Evolutionary conservation across 2,329 filamentous ascomycete genomes (phyloP).

Genomic region (Akanthomyces muscarius): DNA sequence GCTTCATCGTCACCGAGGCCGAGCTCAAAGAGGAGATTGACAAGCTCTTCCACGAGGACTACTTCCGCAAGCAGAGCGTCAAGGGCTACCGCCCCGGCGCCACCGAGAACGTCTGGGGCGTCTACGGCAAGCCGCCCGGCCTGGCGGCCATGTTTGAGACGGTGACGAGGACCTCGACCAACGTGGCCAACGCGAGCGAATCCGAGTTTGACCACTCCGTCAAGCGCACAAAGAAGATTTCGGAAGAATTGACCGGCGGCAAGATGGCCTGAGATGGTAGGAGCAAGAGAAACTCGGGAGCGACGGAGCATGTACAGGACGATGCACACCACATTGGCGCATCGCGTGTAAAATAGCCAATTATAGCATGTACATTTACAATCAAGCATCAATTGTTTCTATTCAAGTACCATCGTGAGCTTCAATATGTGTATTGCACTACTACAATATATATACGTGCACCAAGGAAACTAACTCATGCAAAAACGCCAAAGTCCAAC

Average conservation of each 20-base stretch:
- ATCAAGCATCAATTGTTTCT: not conserved
- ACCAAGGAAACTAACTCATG: not conserved
- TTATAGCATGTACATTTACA: constrained; percentile 16
- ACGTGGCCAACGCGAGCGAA: constrained; percentile 34
- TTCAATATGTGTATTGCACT: not conserved
- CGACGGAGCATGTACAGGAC: constrained; percentile 9
- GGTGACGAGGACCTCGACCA: constrained; percentile 32
- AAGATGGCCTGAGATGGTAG: constrained; percentile 43
- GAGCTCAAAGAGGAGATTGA: constrained; percentile 74
- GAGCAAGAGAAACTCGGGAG: not conserved
- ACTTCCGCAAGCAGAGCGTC: constrained; percentile 41
- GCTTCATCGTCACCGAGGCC: constrained; percentile 79
- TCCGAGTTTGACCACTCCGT: constrained; percentile 43
- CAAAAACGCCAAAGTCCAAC: constrained; percentile 8
- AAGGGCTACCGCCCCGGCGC: constrained; percentile 29
- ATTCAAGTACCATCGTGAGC: not conserved
- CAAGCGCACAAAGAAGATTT: constrained; percentile 51
- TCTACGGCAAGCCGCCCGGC: constrained; percentile 42
- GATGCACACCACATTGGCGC: not conserved
- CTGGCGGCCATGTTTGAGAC: constrained; percentile 42
- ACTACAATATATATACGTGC: constrained; percentile 9
- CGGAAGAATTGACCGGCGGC: constrained; percentile 57
- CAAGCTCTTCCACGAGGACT: constrained; percentile 65
- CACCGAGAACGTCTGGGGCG: constrained; percentile 51
- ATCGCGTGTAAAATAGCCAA: constrained; percentile 13